A percentile compares a stretch with the other conserved stretches of the same genome.
Conservation (phyloP, 371 early-diverging fungal species). For the Mycotypha africana region DNA sequence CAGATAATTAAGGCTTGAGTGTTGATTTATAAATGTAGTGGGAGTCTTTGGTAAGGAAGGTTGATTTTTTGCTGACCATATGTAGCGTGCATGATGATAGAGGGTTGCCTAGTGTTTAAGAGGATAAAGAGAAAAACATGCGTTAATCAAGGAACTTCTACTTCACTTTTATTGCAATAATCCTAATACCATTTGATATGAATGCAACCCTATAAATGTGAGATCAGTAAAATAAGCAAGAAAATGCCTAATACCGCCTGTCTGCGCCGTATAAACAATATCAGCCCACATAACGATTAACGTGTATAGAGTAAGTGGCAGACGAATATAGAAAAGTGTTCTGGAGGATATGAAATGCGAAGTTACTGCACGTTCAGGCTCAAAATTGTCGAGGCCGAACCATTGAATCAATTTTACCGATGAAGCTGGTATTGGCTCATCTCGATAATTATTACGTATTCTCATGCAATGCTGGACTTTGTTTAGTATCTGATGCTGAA, state of each 20-base stretch:
- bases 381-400: slow-evolving; percentile 46
- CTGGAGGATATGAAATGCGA: slow-evolving; percentile 45
- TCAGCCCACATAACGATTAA: slow-evolving; percentile 37
- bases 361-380: slow-evolving; percentile 50
- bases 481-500: no score
- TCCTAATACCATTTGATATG: slow-evolving; percentile 45
- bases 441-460: no score
- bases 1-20: slow-evolving; percentile 29
- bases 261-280: slow-evolving; percentile 21
- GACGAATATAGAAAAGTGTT: slow-evolving; percentile 38
- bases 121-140: neutral
- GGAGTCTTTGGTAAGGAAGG: no score
- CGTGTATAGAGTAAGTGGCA: slow-evolving; percentile 25
- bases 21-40: slow-evolving; percentile 36
- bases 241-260: slow-evolving; percentile 17
- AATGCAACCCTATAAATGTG: slow-evolving; percentile 46
- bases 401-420: slow-evolving; percentile 24
- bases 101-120: slow-evolving; percentile 11
- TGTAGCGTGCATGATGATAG: slow-evolving; percentile 32
- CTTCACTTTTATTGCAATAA: no score
- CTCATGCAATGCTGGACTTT: no score
- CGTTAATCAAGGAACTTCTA: neutral
- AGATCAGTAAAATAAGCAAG: slow-evolving; percentile 50
- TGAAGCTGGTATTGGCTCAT: slow-evolving; percentile 16
- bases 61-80: slow-evolving; percentile 17